These are phyloP conservation scores for Rosa hybrid DNA, from an alignment of 331 rosid genomes.

Conservation along the genomic window DNA sequence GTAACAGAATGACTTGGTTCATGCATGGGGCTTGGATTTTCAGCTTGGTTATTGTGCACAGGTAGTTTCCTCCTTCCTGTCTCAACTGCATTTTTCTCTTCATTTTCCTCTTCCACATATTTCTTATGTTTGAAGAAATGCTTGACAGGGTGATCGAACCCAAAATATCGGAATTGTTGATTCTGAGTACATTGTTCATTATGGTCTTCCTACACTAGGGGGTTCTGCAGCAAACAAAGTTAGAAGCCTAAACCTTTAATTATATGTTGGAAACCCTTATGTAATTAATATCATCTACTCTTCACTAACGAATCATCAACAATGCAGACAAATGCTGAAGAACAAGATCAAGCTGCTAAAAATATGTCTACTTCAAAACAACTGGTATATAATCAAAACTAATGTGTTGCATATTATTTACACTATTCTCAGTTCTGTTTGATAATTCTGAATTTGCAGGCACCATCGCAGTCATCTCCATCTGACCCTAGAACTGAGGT, in stretches of 20 bases:
- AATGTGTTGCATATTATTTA: background rate
- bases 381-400: conserved; percentile 18
- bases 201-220: conserved; percentile 48
- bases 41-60: conserved; percentile 50
- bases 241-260: conserved; percentile 15
- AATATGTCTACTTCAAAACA: conserved; percentile 10
- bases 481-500: conserved; percentile 40
- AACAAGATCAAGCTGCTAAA: conserved; percentile 2
- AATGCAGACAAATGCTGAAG: conserved; percentile 22
- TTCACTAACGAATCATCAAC: background rate
- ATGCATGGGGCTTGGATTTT: conserved; percentile 58
- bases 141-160: conserved; percentile 46
- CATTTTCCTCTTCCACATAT: background rate
- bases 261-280: background rate
- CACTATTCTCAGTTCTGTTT: background rate
- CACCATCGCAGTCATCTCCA: conserved; percentile 6
- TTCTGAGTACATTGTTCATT: conserved; percentile 46
- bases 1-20: conserved; percentile 45
- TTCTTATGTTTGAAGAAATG: conserved; percentile 14
- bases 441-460: conserved; percentile 26
- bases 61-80: conserved; percentile 21
- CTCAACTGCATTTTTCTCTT: background rate
- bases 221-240: conserved; percentile 28
- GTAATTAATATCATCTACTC: background rate
- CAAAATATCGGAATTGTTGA: conserved; percentile 45